These are phyloP conservation scores for Hippophae tibetana DNA, from an alignment of 306 rosid species.

Conservation along the genomic window DNA sequence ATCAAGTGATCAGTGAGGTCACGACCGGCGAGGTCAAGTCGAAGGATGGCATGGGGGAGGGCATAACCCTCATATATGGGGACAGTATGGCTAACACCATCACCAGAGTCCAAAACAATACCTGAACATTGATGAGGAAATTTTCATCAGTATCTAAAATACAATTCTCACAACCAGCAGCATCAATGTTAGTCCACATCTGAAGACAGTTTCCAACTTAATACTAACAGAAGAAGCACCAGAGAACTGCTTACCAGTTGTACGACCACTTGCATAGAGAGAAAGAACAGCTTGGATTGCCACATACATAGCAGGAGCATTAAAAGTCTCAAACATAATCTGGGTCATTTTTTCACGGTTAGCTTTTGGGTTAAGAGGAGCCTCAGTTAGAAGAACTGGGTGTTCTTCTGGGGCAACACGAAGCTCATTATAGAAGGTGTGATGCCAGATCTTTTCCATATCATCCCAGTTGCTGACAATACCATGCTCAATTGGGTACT, in stretches of 20 bases:
- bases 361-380: constrained; percentile 97
- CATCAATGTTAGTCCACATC: no score
- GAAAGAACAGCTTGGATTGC: constrained; percentile 99
- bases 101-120: constrained; percentile 97
- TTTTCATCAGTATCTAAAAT: neutral
- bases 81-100: constrained; percentile 98
- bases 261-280: constrained; percentile 96
- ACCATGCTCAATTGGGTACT: constrained; percentile 97
- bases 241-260: constrained; percentile 61
- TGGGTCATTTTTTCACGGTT: constrained; percentile 99
- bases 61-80: constrained; percentile 98
- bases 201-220: no score
- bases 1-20: constrained; percentile 93
- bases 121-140: constrained; percentile 36
- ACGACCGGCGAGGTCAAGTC: constrained; percentile 96
- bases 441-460: constrained; percentile 99
- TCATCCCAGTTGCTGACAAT: constrained; percentile 99
- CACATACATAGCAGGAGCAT: constrained; percentile 97
- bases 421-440: constrained; percentile 94
- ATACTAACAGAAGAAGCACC: no score
- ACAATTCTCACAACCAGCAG: no score
- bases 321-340: constrained; percentile 97
- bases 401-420: constrained; percentile 99
- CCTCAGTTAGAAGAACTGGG: constrained; percentile 95
- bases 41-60: constrained; percentile 98